phyloP scores from a whole-genome alignment of 108 stramenopile species.

The Thalassiosira profunda region DNA sequence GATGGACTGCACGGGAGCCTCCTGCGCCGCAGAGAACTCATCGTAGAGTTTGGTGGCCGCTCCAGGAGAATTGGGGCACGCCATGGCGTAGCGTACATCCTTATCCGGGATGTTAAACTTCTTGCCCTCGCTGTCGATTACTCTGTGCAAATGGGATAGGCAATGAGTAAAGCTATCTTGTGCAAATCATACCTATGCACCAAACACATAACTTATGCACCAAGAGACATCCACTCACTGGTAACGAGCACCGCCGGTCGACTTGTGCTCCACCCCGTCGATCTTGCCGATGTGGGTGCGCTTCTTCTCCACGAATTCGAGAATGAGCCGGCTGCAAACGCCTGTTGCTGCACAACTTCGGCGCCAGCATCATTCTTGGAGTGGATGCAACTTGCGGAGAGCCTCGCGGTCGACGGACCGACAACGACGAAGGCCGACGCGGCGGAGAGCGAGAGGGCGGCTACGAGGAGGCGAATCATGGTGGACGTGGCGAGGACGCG shows the following conservation, averaged over 20 bases:
- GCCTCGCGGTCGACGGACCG: no score
- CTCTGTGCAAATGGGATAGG: no score
- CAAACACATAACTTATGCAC: no score
- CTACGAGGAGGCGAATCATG: slow-evolving; percentile 8
- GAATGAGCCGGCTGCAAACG: slow-evolving; percentile 46
- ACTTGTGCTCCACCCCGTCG: slow-evolving; percentile 48
- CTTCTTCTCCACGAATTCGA: slow-evolving; percentile 59
- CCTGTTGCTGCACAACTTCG: slow-evolving; percentile 43
- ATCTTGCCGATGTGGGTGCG: slow-evolving; percentile 61
- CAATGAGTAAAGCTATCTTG: no score
- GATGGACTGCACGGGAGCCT: slow-evolving; percentile 39
- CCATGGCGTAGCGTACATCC: slow-evolving; percentile 50
- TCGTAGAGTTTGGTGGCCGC: slow-evolving; percentile 44
- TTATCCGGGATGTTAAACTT: slow-evolving; percentile 58
- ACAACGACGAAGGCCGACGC: slow-evolving; percentile 16
- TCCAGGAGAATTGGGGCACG: slow-evolving; percentile 48
- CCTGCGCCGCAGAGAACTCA: slow-evolving; percentile 45
- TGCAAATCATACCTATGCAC: no score
- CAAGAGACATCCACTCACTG: no score
- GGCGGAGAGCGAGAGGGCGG: slow-evolving; percentile 4
- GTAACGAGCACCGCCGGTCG: slow-evolving; percentile 60
- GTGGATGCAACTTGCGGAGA: slow-evolving; percentile 3
- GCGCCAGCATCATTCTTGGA: slow-evolving; percentile 27
- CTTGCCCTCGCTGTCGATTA: slow-evolving; percentile 50
- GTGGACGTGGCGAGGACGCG: no score